Evolutionary conservation across 176 grass and related monocot genomes (phyloP).

Genomic region (Oryza brachyantha): DNA sequence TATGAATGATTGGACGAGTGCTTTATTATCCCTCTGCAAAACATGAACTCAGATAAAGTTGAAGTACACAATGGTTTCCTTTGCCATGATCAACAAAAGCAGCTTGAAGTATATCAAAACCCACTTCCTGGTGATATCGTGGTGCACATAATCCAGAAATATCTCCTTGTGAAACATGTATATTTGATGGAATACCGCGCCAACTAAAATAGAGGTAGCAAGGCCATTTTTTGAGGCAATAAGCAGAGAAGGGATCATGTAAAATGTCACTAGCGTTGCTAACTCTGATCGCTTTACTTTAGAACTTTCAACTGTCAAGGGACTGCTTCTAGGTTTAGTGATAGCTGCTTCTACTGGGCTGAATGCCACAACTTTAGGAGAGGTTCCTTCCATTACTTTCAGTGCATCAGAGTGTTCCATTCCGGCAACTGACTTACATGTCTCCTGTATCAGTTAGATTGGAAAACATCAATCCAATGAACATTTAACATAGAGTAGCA

Average conservation of each 20-base stretch:
- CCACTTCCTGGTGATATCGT: conserved; percentile 85
- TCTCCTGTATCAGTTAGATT: conserved; percentile 41
- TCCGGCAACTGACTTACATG: conserved; percentile 26
- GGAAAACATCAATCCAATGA: conserved; percentile 16
- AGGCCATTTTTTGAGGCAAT: conserved; percentile 55
- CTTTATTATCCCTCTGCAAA: not conserved
- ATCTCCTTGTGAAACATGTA: conserved; percentile 99
- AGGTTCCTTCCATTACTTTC: conserved; percentile 19
- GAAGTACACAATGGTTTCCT: conserved; percentile 77
- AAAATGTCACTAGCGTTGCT: conserved; percentile 54
- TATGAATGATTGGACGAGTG: conserved; percentile 9
- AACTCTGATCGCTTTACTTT: conserved; percentile 76
- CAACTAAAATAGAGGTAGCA: conserved; percentile 57
- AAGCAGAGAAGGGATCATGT: conserved; percentile 70
- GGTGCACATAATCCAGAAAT: conserved; percentile 91
- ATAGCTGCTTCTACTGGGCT: conserved; percentile 68
- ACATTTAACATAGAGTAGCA: conserved; percentile 16
- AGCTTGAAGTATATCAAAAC: conserved; percentile 82
- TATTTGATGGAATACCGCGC: conserved; percentile 63
- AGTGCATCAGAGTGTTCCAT: conserved; percentile 17
- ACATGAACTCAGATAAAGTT: conserved; percentile 48
- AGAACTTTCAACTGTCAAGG: conserved; percentile 59
- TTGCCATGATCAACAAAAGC: conserved; percentile 74
- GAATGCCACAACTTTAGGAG: conserved; percentile 60
- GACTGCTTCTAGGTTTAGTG: conserved; percentile 52